Evolutionary conservation across 495 filamentous ascomycete species (phyloP).

Genomic region (Cryomyces minteri): DNA sequence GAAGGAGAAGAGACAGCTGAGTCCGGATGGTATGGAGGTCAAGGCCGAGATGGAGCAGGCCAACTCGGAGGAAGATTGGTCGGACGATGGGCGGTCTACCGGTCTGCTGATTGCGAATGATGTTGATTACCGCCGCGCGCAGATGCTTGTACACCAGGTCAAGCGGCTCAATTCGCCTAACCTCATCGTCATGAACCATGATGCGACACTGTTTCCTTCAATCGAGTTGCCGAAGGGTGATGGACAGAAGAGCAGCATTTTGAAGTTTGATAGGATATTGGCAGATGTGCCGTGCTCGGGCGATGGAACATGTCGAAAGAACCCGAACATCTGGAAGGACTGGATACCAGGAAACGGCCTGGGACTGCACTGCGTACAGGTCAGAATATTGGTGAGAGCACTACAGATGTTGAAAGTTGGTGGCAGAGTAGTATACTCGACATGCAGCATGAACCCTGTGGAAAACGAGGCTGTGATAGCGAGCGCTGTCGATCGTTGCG

Average conservation of each 20-base stretch:
- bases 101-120: conserved; percentile 92
- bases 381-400: conserved; percentile 77
- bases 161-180: conserved; percentile 95
- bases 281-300: conserved; percentile 96
- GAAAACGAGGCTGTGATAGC: conserved; percentile 93
- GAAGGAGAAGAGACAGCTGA: conserved; percentile 27
- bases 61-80: conserved; percentile 34
- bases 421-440: conserved; percentile 88
- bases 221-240: conserved; percentile 49
- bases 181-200: conserved; percentile 92
- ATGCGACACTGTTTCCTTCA: conserved; percentile 87
- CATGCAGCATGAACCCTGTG: conserved; percentile 93
- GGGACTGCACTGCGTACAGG: conserved; percentile 68
- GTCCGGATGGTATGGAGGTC: conserved; percentile 24
- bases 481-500: conserved; percentile 73
- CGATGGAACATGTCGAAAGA: conserved; percentile 86
- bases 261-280: conserved; percentile 92
- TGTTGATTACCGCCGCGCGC: conserved; percentile 80
- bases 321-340: conserved; percentile 80
- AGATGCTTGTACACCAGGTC: conserved; percentile 94
- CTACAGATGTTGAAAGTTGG: conserved; percentile 94
- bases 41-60: conserved; percentile 26
- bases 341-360: conserved; percentile 74
- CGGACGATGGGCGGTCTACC: conserved; percentile 70
- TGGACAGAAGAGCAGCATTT: conserved; percentile 45